A percentile compares a stretch with the other conserved stretches of the same genome.
These are phyloP conservation scores for Penicillium waksmanii DNA, from an alignment of 495 filamentous ascomycete species.

Conservation along the genomic window DNA sequence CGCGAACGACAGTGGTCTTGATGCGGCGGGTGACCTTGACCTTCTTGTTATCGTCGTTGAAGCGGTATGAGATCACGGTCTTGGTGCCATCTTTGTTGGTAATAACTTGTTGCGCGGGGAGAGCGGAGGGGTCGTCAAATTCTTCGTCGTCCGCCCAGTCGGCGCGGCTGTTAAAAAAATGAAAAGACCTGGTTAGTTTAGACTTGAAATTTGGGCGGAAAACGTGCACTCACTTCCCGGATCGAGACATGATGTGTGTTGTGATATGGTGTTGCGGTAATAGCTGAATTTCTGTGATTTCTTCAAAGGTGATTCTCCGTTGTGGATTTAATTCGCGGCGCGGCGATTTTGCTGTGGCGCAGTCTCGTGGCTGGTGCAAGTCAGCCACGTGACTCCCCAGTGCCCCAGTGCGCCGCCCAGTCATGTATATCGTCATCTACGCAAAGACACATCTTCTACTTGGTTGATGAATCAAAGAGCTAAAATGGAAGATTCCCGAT, in stretches of 20 bases:
- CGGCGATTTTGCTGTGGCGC: constrained; percentile 44
- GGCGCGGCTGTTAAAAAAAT: constrained; percentile 55
- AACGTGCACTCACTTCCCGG: constrained; percentile 46
- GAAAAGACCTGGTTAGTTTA: constrained; percentile 27
- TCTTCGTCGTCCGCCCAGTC: constrained; percentile 98
- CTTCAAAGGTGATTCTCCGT: constrained; percentile 50
- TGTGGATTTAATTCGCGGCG: constrained; percentile 54
- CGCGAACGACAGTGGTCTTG: constrained; percentile 82
- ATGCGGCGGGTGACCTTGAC: constrained; percentile 95
- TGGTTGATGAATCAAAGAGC: too few relatives aligned
- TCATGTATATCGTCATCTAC: too few relatives aligned
- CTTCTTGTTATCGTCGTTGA: constrained; percentile 92
- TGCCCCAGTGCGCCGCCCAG: neutral
- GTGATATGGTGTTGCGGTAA: constrained; percentile 30
- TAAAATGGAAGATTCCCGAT: too few relatives aligned
- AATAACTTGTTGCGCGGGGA: constrained; percentile 83
- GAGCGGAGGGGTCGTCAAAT: constrained; percentile 78
- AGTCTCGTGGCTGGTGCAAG: constrained; percentile 36
- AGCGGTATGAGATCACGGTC: constrained; percentile 86
- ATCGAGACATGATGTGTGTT: constrained; percentile 50
- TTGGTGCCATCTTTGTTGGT: constrained; percentile 98
- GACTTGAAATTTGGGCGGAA: constrained; percentile 4
- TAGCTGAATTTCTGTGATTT: constrained; percentile 52
- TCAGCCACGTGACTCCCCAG: constrained; percentile 38
- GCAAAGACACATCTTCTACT: too few relatives aligned